These are phyloP conservation scores for Dicorynia guianensis DNA, from an alignment of 306 rosid species.

Conservation along the genomic window DNA sequence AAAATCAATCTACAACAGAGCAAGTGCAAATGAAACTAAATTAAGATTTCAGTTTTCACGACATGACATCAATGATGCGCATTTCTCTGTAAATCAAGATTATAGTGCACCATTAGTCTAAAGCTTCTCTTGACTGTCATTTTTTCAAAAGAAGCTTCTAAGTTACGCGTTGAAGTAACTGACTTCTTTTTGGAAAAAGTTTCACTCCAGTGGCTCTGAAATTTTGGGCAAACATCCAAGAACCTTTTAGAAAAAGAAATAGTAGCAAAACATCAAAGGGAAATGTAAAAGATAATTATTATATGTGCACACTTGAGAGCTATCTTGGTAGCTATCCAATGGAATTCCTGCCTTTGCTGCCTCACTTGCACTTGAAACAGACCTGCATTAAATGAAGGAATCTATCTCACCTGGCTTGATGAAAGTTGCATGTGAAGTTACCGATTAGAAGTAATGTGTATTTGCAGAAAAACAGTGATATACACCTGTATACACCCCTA, in stretches of 20 bases:
- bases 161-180: slow-evolving; percentile 16
- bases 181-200: slow-evolving; percentile 22
- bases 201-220: slow-evolving; percentile 23
- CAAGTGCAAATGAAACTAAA: slow-evolving; percentile 51
- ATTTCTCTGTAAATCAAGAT: slow-evolving; percentile 28
- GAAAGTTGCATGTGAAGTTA: slow-evolving; percentile 22
- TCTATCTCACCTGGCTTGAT: slow-evolving; percentile 9
- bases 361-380: slow-evolving; percentile 62
- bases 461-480: slow-evolving; percentile 6
- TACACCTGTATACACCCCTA: slow-evolving; percentile 3
- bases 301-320: slow-evolving; percentile 58
- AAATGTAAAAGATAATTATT: slow-evolving; percentile 39
- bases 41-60: slow-evolving; percentile 8
- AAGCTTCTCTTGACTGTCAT: not conserved
- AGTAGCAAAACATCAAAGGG: slow-evolving; percentile 30
- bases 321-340: slow-evolving; percentile 50
- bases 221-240: slow-evolving; percentile 32
- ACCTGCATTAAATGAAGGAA: slow-evolving; percentile 51
- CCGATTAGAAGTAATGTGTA: slow-evolving; percentile 20
- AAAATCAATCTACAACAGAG: slow-evolving; percentile 81
- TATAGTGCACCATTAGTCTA: slow-evolving; percentile 13
- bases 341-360: slow-evolving; percentile 72
- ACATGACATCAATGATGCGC: slow-evolving; percentile 13
- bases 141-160: slow-evolving; percentile 1
- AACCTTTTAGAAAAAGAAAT: slow-evolving; percentile 44